Base-by-base conservation (phyloP, 2,329 filamentous ascomycete genomes). In the Alternaria atra region DNA sequence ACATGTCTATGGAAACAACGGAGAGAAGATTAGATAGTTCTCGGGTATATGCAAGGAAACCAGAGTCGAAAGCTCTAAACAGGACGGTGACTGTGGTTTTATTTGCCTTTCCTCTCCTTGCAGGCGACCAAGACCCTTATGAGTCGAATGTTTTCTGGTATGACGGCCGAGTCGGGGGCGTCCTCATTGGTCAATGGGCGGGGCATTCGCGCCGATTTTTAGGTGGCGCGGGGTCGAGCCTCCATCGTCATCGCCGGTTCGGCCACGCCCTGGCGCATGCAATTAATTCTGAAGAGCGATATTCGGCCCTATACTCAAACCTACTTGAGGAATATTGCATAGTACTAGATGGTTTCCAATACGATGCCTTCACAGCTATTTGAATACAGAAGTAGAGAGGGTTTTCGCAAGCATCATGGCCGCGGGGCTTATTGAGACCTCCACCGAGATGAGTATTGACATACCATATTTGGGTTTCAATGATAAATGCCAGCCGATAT, bases 131-230 rank as follows among this genome's bases (percentile, higher is more conserved):
- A 47, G 67, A 51, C 56, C 53, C 50, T 64, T 68, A 74, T 73
- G 73, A 75, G 72, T 76, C 72, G 69, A 63, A 60, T 58, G 65
- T 61, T 59, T 44, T 52, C 35, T 61, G 56, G 54, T 53, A 57
- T 65, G 59, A 63, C 55, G 60, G 61, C 69, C 65, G 61, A 71
- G 55, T 69, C 72, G 71, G 70, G 58, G 55, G 44, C 48, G 44
- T 50, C 58, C 47, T 72, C 61, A 76, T 76, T 75, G 71, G 73
- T 34, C 54, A 51, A 15, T 39, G 40, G 29, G 48, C 57, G 60
- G 66, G 47, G 65, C 47, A 35, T 30, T 51, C 29, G 17, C 29
- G 54, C 58, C 39, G 48, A 48, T 67, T 66, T 57, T 64, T 23
- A 60, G 27, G 17, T 55, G 51, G 52, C 42, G 55, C 50, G 55